These are phyloP conservation scores for Ustilago trichophora DNA, from an alignment of 1,284 basidiomycete species.

Conservation along the genomic window DNA sequence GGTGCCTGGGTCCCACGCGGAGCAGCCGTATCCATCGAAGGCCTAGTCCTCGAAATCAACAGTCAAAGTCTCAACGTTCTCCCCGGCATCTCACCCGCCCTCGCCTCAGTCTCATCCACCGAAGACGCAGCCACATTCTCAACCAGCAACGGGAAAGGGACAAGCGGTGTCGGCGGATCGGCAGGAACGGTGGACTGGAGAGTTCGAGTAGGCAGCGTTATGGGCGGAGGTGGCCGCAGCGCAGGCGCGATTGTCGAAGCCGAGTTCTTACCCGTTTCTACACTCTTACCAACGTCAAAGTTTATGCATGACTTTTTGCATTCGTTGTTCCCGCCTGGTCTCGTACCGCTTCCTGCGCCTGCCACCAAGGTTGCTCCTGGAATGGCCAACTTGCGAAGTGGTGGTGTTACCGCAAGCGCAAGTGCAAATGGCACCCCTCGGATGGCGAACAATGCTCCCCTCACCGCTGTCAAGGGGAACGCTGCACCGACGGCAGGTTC, in stretches of 20 bases:
- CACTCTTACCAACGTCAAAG: constrained; percentile 28
- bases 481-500: too few species aligned
- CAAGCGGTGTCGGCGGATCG: neutral
- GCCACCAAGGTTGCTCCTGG: neutral
- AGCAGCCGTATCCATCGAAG: constrained; percentile 51
- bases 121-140: constrained; percentile 1
- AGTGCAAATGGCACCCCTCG: constrained; percentile 20
- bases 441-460: neutral
- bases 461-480: constrained; percentile 5
- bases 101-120: constrained; percentile 11
- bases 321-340: constrained; percentile 29
- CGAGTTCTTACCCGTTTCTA: constrained; percentile 38
- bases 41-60: constrained; percentile 49
- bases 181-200: constrained; percentile 38
- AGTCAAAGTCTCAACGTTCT: constrained; percentile 27
- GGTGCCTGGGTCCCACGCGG: constrained; percentile 58
- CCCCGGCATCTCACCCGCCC: constrained; percentile 29
- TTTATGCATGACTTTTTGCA: constrained; percentile 41
- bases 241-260: constrained; percentile 49
- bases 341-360: constrained; percentile 12
- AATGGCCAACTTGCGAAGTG: constrained; percentile 2
- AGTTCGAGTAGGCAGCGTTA: constrained; percentile 44
- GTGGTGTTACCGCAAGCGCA: neutral
- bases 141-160: neutral
- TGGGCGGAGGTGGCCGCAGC: constrained; percentile 44